These are phyloP conservation scores for Kluyveromyces starmeri DNA, from an alignment of 805 yeast genomes.

Conservation along the genomic window DNA sequence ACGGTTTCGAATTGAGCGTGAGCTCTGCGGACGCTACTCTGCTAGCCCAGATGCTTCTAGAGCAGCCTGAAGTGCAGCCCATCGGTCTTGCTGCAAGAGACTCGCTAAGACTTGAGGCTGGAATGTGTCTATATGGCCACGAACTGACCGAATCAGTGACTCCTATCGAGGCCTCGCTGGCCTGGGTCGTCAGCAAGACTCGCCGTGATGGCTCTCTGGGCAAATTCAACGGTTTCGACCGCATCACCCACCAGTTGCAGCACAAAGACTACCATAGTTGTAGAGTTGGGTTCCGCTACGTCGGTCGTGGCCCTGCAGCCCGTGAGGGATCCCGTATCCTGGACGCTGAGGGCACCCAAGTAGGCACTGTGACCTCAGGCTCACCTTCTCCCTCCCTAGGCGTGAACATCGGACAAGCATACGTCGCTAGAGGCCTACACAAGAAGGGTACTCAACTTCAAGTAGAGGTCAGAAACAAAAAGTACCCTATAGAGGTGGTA, in stretches of 20 bases:
- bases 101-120: conserved; percentile 91
- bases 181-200: conserved; percentile 82
- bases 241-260: conserved; percentile 59
- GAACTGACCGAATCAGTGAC: conserved; percentile 73
- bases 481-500: conserved; percentile 63
- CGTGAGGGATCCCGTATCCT: conserved; percentile 67
- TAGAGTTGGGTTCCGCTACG: conserved; percentile 62
- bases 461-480: conserved; percentile 77
- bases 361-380: conserved; percentile 47
- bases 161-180: conserved; percentile 81
- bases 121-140: conserved; percentile 95
- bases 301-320: conserved; percentile 83
- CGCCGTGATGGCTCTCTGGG: conserved; percentile 41
- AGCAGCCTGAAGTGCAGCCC: conserved; percentile 55
- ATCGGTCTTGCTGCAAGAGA: conserved; percentile 98
- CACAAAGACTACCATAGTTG: conserved; percentile 49
- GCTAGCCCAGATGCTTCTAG: conserved; percentile 52
- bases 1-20: conserved; percentile 89
- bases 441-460: conserved; percentile 67
- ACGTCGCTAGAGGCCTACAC: conserved; percentile 57
- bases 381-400: conserved; percentile 58
- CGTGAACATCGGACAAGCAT: conserved; percentile 87
- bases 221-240: conserved; percentile 67
- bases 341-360: conserved; percentile 47
- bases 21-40: conserved; percentile 49